phyloP scores from a whole-genome alignment of 345 rosid genomes.

The Brassica cretica region DNA sequence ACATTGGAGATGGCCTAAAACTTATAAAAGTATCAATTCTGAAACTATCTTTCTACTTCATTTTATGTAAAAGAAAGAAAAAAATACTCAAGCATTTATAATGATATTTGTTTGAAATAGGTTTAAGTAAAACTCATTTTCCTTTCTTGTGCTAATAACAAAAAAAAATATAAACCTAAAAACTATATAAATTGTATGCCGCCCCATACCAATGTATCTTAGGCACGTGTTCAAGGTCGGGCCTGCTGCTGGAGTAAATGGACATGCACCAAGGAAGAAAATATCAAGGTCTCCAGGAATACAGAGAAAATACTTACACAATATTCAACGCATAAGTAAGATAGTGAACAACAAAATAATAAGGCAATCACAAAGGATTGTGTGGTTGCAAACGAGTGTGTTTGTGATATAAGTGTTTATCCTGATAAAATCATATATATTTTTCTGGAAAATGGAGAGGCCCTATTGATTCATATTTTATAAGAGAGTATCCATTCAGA shows the following conservation, averaged over 20 bases:
- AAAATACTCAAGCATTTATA: no score
- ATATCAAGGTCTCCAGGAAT: neutral
- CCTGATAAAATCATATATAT: neutral
- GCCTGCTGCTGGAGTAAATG: neutral
- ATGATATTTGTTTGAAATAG: no score
- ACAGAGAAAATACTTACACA: neutral
- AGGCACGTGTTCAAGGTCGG: neutral
- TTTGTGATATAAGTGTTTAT: neutral
- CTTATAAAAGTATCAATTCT: no score
- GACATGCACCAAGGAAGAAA: neutral
- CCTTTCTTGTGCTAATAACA: no score
- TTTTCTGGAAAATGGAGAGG: neutral
- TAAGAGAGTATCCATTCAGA: neutral
- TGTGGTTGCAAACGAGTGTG: neutral
- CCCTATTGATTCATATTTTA: neutral
- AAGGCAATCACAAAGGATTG: neutral
- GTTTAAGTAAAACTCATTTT: no score
- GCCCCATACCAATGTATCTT: no score
- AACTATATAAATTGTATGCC: no score
- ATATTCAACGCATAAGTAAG: neutral
- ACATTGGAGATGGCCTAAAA: no score
- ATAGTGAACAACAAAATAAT: neutral
- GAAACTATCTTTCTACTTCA: no score
- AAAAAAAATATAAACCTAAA: no score
- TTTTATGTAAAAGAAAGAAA: no score